Evolutionary conservation across 2,329 filamentous ascomycete genomes (phyloP).

Genomic region (Cladorrhinum sp.): DNA sequence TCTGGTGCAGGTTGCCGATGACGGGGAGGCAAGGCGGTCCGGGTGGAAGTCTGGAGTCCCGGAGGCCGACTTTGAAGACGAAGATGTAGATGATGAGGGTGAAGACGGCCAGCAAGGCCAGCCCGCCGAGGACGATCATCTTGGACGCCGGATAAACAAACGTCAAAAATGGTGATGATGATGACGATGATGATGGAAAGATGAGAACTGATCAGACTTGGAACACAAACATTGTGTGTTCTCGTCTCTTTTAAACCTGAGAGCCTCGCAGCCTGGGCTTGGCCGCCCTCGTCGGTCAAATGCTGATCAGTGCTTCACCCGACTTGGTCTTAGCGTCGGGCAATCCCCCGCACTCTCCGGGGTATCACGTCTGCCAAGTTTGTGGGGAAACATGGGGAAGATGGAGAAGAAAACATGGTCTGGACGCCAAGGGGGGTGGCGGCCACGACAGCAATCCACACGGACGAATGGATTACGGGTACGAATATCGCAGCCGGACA

Average conservation of each 20-base stretch:
- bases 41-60: conserved; percentile 13
- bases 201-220: neutral
- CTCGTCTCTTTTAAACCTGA: too few relatives aligned
- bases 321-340: neutral
- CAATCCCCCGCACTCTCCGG: neutral
- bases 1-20: conserved; percentile 41
- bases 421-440: too few relatives aligned
- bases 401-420: too few relatives aligned
- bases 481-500: too few relatives aligned
- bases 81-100: conserved; percentile 16
- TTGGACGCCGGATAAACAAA: too few relatives aligned
- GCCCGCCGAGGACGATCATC: conserved; percentile 13
- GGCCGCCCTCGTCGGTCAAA: neutral
- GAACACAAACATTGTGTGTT: too few relatives aligned
- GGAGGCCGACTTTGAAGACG: conserved; percentile 12
- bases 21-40: conserved; percentile 41
- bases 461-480: too few relatives aligned
- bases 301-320: neutral
- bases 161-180: too few relatives aligned
- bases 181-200: neutral
- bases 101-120: conserved; percentile 9
- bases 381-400: neutral
- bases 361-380: neutral
- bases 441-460: neutral
- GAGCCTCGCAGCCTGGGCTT: too few relatives aligned